A percentile compares a stretch with the other conserved stretches of the same genome.
These are phyloP conservation scores for Leishmania aethiopica DNA, from an alignment of 208 protist species.

Conservation along the genomic window DNA sequence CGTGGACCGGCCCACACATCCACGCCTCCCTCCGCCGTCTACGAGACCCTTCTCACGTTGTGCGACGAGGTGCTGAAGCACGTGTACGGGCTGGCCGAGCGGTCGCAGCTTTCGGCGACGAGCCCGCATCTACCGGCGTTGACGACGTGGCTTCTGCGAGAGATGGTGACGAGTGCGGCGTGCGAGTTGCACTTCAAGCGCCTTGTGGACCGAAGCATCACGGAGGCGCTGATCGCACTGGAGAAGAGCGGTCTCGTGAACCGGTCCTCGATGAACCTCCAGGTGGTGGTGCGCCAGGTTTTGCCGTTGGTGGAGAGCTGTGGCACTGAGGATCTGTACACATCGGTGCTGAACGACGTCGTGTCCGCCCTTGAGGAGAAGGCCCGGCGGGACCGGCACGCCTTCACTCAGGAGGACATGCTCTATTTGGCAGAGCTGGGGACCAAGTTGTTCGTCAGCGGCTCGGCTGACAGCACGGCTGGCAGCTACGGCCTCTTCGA, in stretches of 20 bases:
- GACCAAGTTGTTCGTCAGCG: constrained; percentile 57
- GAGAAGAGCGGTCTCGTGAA: constrained; percentile 60
- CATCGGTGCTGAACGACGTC: constrained; percentile 66
- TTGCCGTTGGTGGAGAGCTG: constrained; percentile 71
- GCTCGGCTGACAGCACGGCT: constrained; percentile 26
- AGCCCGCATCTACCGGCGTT: constrained; percentile 54
- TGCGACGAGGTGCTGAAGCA: constrained; percentile 29
- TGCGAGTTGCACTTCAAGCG: constrained; percentile 66
- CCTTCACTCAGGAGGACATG: constrained; percentile 66
- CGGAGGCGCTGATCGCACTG: constrained; percentile 55
- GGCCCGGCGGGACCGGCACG: constrained; percentile 47
- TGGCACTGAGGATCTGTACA: constrained; percentile 73
- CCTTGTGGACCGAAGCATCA: constrained; percentile 54
- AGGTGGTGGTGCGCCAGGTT: constrained; percentile 45
- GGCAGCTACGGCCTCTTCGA: constrained; percentile 40
- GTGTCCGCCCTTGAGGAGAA: constrained; percentile 66
- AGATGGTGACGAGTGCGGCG: constrained; percentile 45
- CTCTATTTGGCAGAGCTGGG: constrained; percentile 67
- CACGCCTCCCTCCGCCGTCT: neutral
- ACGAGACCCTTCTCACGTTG: constrained; percentile 12
- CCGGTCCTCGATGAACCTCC: constrained; percentile 40
- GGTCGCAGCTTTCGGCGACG: constrained; percentile 39
- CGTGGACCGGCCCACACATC: neutral
- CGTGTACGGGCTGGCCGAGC: constrained; percentile 29
- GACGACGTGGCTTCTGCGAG: constrained; percentile 75